Base-by-base conservation (phyloP, 495 filamentous ascomycete species). In the Penicillium psychrofluorescens region DNA sequence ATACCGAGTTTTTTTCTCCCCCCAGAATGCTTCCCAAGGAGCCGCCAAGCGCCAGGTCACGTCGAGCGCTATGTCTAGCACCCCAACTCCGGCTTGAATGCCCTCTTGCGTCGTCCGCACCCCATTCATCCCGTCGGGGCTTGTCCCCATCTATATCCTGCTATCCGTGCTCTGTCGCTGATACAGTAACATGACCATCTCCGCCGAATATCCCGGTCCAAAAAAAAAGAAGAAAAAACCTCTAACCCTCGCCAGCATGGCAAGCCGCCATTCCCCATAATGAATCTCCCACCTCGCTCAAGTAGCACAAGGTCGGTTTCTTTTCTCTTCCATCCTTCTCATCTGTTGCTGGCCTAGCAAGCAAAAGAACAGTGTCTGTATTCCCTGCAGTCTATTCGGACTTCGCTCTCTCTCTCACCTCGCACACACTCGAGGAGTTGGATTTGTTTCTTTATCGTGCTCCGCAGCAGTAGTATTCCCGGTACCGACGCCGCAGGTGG, bases 1-100 rank as follows among this genome's bases (percentile, higher is more conserved):
- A 68, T 67, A 42, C 54, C 57, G 45, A 57, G 49, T n/a, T 45
- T 55, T n/a, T 45, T 55, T 38, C 13, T 38, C 53, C 34, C 31
- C 30, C 30, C 44, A 71, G 66, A 59, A 54, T 43, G 32, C 60
- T 14, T 45, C 63, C 8, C 62, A 63, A 43, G 54, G 57, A 40
- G 41, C 61, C 27, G 59, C 64, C 7, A 71, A 73, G 45, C 67
- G 69, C 16, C 69, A 66, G 40, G 56, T 66, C 13, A 63, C 65
- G 5, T 50, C 61, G 33, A 66, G 57, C 35, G 58, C 58, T 16
- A 41, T 63, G 22, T 44, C 56, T 14, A 51, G 53, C 29, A 46
- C 58, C 35, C 58, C 61, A 12, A 61, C 63, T 8, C 63, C 69
- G 33, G 67, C 67, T 14, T 72, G 60, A 68, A 45, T 28, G 10